A percentile compares a stretch with the other conserved stretches of the same genome.
Conservation (phyloP, 2,329 filamentous ascomycete species). For the Seiridium unicorne region DNA sequence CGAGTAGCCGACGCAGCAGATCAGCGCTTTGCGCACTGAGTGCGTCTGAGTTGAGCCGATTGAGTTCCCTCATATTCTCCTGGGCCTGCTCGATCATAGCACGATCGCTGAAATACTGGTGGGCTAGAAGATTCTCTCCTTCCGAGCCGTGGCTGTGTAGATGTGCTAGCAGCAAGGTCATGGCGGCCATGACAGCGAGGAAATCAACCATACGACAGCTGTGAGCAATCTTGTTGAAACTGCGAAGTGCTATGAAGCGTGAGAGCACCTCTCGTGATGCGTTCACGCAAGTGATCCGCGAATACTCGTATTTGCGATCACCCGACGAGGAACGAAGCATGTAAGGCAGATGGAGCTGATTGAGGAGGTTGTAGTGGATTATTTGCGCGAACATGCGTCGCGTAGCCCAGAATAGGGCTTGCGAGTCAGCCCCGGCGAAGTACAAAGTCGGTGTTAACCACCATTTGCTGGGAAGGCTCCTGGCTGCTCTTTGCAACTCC, state of each 20-base stretch:
- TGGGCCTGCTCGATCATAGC: conserved; percentile 6
- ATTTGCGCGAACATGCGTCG: conserved; percentile 40
- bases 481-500: not conserved
- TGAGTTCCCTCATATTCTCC: conserved; percentile 14
- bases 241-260: conserved; percentile 36
- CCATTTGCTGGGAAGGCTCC: not conserved
- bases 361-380: conserved; percentile 39
- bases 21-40: conserved; percentile 24
- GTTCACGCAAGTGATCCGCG: conserved; percentile 35
- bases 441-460: conserved; percentile 1
- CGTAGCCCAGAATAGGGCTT: conserved; percentile 24
- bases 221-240: conserved; percentile 21
- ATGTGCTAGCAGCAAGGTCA: conserved; percentile 38
- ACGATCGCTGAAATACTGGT: conserved; percentile 6
- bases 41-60: conserved; percentile 21
- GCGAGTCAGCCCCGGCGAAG: conserved; percentile 10
- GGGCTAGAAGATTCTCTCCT: conserved; percentile 8
- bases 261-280: conserved; percentile 41
- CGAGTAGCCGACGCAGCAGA: conserved; percentile 27
- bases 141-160: conserved; percentile 22
- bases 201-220: conserved; percentile 43
- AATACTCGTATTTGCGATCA: conserved; percentile 29
- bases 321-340: conserved; percentile 32
- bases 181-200: conserved; percentile 36
- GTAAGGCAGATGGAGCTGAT: conserved; percentile 44